These are phyloP conservation scores for Polymyxa betae DNA, from an alignment of 208 protist genomes.

Conservation along the genomic window DNA sequence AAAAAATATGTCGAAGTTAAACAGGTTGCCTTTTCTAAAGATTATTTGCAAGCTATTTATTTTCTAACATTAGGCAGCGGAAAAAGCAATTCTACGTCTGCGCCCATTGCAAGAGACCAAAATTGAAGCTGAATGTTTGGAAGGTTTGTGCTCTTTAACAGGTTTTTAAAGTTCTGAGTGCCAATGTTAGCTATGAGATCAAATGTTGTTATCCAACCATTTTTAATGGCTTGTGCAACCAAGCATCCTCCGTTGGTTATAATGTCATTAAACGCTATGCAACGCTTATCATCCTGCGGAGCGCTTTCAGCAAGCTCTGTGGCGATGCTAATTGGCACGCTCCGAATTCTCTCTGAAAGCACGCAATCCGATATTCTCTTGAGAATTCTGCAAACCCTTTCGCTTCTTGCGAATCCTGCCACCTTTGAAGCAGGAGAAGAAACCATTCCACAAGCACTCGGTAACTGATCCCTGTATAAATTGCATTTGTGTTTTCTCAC, in stretches of 20 bases:
- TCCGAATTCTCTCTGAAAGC: constrained; percentile 38
- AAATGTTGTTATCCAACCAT: background rate
- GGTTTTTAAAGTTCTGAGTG: background rate
- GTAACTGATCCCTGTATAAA: background rate
- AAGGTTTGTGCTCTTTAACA: background rate
- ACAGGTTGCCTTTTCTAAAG: background rate
- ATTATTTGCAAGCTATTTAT: background rate
- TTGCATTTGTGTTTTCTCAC: background rate
- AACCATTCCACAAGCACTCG: constrained; percentile 4
- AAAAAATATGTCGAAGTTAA: constrained; percentile 49
- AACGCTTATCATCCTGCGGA: constrained; percentile 23
- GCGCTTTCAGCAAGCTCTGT: background rate
- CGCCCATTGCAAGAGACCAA: constrained; percentile 20
- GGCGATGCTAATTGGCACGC: constrained; percentile 19
- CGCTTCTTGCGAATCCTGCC: background rate
- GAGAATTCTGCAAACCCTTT: constrained; percentile 27
- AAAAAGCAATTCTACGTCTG: constrained; percentile 19
- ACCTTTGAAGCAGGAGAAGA: constrained; percentile 53
- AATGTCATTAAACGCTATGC: constrained; percentile 35
- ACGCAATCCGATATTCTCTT: constrained; percentile 35
- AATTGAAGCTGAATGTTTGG: background rate
- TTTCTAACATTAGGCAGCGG: background rate
- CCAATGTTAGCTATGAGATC: background rate
- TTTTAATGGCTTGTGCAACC: constrained; percentile 34
- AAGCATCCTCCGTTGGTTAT: constrained; percentile 46